These are phyloP conservation scores for Colletotrichum agaves DNA, from an alignment of 2,329 filamentous ascomycete genomes.

Conservation along the genomic window DNA sequence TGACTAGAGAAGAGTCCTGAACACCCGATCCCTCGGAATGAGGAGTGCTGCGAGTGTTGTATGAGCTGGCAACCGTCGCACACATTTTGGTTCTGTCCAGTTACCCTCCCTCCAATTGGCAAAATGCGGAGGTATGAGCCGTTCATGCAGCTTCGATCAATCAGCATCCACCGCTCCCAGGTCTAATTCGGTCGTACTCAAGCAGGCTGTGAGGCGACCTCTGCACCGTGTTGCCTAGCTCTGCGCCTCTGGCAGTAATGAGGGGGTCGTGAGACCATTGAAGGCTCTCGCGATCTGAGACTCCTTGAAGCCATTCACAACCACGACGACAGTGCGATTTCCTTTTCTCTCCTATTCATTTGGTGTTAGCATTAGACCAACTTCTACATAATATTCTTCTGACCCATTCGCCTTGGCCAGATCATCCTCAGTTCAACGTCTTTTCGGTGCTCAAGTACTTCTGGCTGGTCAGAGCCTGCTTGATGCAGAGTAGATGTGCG, in stretches of 20 bases:
- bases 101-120: constrained; percentile 6
- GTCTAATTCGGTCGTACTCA: not conserved
- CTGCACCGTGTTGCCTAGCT: not conserved
- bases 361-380: too few species aligned
- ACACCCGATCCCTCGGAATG: not conserved
- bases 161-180: not conserved
- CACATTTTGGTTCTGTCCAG: not conserved
- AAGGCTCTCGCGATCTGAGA: too few species aligned
- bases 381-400: too few species aligned
- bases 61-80: constrained; percentile 8
- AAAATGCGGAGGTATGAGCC: constrained; percentile 8
- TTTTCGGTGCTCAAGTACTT: too few species aligned
- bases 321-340: too few species aligned
- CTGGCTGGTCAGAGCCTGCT: not conserved
- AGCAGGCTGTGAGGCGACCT: constrained; percentile 4
- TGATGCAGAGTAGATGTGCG: not conserved
- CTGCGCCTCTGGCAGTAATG: too few species aligned
- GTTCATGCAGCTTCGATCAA: constrained; percentile 12
- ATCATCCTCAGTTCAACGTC: too few species aligned
- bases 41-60: constrained; percentile 1
- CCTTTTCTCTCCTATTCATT: too few species aligned
- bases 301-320: too few species aligned
- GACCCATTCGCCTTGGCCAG: too few species aligned
- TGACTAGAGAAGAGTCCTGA: not conserved
- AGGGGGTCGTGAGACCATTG: too few species aligned